Base-by-base conservation (phyloP, 2,329 filamentous ascomycete species). In the Thielaviopsis euricoi region DNA sequence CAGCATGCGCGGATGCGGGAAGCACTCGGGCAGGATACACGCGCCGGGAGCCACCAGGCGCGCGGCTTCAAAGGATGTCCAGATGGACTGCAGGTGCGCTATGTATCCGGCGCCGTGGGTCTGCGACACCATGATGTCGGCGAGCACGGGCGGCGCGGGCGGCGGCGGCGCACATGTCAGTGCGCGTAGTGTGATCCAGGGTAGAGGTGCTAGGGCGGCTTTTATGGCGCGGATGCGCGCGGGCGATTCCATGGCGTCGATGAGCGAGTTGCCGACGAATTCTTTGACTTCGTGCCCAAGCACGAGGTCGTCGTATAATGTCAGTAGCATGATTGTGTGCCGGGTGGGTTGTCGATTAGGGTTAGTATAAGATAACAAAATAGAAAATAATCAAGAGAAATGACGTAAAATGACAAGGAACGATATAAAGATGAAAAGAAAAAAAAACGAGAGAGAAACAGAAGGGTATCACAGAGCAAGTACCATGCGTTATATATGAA, bases 21-120 rank as follows among this genome's bases (percentile, higher is more conserved):
- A 65, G 60, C 65, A 65, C 54, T 66, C 65, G 13, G 65, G 64
- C 7, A 66, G 60, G 26, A 66, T 52, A 26, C 55, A 56, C 12
- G 57, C 64, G 17, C 58, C 59, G 15, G 57, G 43, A 7, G 58
- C 55, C 13, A 66, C 60, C 13, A 63, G 50, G 10, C 60, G 64
- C 6, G 43, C 33, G 4, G 48, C 29, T 6, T 61, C 57, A 58
- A 60, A 64, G 12, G 61, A 57, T 2, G 19, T 26, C 55, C 62
- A 62, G 21, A 63, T 59, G 4, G 59, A 60, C 22, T 49, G 57
- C 3, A 65, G 59, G 21, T 65, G 63, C 17, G 46, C 19, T 37
- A 65, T 53, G 51, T 65, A 65, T 1, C 48, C 56, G 15, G 62
- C 22, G 46, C 60, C 61, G 55, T 65, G 64, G 25, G 62, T 61